These are phyloP conservation scores for Globisporangium uncinulatum DNA, from an alignment of 352 stramenopile genomes.

Conservation along the genomic window DNA sequence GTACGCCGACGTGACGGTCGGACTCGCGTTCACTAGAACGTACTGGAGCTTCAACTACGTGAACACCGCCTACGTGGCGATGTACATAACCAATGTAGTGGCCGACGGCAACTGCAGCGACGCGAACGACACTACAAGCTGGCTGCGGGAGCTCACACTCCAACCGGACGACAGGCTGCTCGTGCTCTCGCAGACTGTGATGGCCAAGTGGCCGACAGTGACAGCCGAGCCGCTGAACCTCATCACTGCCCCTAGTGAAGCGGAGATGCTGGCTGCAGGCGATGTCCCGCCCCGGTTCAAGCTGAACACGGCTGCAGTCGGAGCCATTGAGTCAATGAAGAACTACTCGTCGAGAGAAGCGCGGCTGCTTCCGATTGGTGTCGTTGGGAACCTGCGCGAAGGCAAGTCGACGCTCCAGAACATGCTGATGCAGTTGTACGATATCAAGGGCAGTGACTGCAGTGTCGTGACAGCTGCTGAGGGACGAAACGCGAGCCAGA, in stretches of 20 bases:
- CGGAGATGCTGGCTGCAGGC: neutral
- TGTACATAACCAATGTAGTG: neutral
- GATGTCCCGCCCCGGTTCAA: neutral
- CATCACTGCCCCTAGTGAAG: neutral
- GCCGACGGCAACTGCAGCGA: neutral
- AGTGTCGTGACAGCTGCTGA: neutral
- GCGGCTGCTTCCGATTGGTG: neutral
- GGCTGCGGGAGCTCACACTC: neutral
- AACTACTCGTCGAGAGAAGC: neutral
- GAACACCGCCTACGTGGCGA: neutral
- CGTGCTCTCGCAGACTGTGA: neutral
- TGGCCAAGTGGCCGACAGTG: neutral
- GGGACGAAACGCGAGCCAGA: neutral
- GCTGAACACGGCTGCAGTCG: neutral
- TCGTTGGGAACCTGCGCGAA: neutral
- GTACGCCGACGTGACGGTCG: neutral
- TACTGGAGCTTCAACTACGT: conserved; percentile 1
- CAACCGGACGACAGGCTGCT: neutral
- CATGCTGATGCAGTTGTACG: neutral
- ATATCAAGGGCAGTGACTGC: neutral
- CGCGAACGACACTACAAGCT: neutral
- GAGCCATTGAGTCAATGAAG: neutral
- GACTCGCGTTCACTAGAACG: neutral
- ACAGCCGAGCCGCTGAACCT: neutral
- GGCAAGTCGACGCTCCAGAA: neutral